Percentiles rank a stretch among this genome's conserved stretches.
phyloP scores from a whole-genome alignment of 1,139 yeast genomes.

The Candida sp. region DNA sequence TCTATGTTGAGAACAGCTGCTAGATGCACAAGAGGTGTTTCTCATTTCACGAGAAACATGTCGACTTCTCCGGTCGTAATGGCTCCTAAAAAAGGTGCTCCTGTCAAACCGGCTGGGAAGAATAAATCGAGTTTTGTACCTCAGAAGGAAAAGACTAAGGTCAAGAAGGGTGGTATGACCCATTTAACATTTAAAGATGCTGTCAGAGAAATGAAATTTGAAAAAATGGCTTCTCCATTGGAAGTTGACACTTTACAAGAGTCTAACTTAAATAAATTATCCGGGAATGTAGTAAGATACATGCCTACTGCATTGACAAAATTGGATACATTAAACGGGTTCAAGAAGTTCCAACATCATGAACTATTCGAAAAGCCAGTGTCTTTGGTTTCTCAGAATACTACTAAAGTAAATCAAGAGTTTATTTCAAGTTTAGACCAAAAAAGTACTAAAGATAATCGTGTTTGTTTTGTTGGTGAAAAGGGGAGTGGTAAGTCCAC shows the following conservation, averaged over 20 bases:
- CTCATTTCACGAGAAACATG: constrained; percentile 3
- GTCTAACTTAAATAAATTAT: constrained; percentile 13
- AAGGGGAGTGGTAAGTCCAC: constrained; percentile 83
- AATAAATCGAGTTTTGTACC: constrained; percentile 12
- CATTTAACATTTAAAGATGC: constrained; percentile 41
- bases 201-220: constrained; percentile 33
- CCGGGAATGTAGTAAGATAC: constrained; percentile 23
- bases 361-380: constrained; percentile 60
- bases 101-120: constrained; percentile 15
- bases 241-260: constrained; percentile 10
- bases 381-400: constrained; percentile 44
- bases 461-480: constrained; percentile 63
- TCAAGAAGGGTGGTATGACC: constrained; percentile 43
- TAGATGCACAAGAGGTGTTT: background rate
- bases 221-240: constrained; percentile 25
- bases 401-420: constrained; percentile 18
- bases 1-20: constrained; percentile 3
- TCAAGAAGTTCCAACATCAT: constrained; percentile 61
- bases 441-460: constrained; percentile 36
- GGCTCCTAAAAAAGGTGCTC: constrained; percentile 14
- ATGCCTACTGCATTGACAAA: constrained; percentile 14
- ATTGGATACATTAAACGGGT: constrained; percentile 47
- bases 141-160: constrained; percentile 12
- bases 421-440: constrained; percentile 23
- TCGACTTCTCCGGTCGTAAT: constrained; percentile 8